These are phyloP conservation scores for Millerozyma miso DNA, from an alignment of 805 yeast species.

Conservation along the genomic window DNA sequence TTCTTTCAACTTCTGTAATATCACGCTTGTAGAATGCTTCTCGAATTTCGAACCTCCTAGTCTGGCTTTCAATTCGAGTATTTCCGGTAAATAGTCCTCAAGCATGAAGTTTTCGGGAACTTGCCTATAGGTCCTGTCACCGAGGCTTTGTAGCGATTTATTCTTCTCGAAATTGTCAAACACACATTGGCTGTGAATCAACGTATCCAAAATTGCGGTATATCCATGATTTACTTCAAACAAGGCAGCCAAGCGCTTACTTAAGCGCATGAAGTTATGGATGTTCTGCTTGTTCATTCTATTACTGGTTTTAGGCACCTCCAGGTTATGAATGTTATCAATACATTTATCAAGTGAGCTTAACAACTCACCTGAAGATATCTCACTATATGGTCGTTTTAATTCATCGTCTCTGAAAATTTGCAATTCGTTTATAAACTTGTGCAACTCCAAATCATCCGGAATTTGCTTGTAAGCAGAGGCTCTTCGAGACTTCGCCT, in stretches of 20 bases:
- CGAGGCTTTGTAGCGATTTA: neutral
- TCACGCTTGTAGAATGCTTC: conserved; percentile 4
- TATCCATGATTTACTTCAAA: conserved; percentile 55
- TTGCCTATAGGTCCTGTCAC: conserved; percentile 17
- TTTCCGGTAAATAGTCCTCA: conserved; percentile 31
- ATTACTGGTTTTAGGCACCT: conserved; percentile 10
- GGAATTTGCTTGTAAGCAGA: conserved; percentile 12
- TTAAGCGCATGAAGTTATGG: conserved; percentile 12
- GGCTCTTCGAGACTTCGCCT: neutral
- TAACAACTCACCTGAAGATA: conserved; percentile 11
- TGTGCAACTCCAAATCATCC: conserved; percentile 11
- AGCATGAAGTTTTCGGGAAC: conserved; percentile 30
- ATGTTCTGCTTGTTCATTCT: conserved; percentile 11
- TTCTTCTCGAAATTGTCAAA: conserved; percentile 40
- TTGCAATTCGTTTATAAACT: conserved; percentile 12
- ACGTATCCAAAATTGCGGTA: conserved; percentile 53
- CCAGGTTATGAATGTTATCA: conserved; percentile 11
- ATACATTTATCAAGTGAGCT: conserved; percentile 12
- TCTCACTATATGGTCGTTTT: conserved; percentile 5
- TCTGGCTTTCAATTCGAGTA: conserved; percentile 17
- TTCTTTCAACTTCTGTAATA: conserved; percentile 14
- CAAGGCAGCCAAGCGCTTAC: conserved; percentile 18
- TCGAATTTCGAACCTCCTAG: conserved; percentile 17
- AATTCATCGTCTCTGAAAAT: conserved; percentile 17
- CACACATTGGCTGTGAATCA: conserved; percentile 45